Evolutionary conservation across 2,329 filamentous ascomycete genomes (phyloP).

Genomic region (Onygenales sp.): DNA sequence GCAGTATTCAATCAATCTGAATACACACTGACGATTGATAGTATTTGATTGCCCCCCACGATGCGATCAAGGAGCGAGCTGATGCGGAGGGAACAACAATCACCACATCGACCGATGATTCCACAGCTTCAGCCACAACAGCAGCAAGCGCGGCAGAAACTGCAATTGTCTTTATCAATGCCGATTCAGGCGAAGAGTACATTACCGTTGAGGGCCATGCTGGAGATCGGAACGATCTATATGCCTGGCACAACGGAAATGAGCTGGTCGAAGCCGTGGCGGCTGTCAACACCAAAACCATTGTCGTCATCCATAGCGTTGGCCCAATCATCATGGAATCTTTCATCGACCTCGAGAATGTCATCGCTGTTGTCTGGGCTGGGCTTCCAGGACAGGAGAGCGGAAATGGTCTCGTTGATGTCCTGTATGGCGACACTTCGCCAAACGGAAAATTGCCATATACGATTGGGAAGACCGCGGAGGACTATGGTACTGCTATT

Average conservation of each 20-base stretch:
- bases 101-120: conserved; percentile 30
- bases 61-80: conserved; percentile 31
- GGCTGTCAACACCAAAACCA: conserved; percentile 49
- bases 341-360: conserved; percentile 54
- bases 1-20: neutral
- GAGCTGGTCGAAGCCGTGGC: conserved; percentile 46
- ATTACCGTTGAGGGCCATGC: conserved; percentile 47
- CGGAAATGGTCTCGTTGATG: conserved; percentile 36
- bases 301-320: conserved; percentile 57
- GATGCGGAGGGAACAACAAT: conserved; percentile 32
- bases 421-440: conserved; percentile 32
- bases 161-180: conserved; percentile 40
- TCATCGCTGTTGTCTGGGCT: conserved; percentile 54
- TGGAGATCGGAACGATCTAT: conserved; percentile 40
- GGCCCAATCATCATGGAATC: conserved; percentile 51
- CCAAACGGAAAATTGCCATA: conserved; percentile 52
- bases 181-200: conserved; percentile 40
- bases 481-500: conserved; percentile 35
- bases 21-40: conserved; percentile 7
- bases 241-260: conserved; percentile 38
- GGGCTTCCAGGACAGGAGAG: conserved; percentile 51
- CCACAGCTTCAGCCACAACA: conserved; percentile 24
- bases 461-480: conserved; percentile 46
- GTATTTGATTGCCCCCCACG: conserved; percentile 34
- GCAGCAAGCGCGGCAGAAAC: conserved; percentile 29